Percentiles rank a stretch among this genome's conserved stretches.
These are phyloP conservation scores for Cryphonectria radicalis DNA, from an alignment of 2,329 filamentous ascomycete genomes.

Conservation along the genomic window DNA sequence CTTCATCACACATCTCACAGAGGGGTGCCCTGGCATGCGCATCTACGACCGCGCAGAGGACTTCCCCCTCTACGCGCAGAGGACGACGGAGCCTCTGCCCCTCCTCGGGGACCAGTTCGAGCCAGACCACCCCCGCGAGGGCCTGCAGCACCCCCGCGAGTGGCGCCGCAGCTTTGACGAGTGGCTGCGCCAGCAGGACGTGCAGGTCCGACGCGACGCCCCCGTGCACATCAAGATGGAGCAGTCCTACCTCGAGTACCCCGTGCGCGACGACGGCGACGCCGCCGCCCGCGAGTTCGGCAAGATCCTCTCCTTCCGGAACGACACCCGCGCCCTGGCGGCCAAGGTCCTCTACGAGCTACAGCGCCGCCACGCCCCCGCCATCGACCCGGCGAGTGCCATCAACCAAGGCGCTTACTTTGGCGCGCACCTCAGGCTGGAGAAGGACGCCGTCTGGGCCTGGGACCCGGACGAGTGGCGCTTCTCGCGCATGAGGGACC, in stretches of 20 bases:
- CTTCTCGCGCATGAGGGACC: constrained; percentile 38
- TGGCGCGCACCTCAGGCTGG: constrained; percentile 40
- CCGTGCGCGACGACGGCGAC: constrained; percentile 41
- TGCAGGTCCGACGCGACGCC: constrained; percentile 22
- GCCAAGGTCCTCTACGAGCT: constrained; percentile 36
- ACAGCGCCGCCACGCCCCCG: constrained; percentile 30
- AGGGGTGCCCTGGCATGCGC: constrained; percentile 37
- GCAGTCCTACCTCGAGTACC: constrained; percentile 45
- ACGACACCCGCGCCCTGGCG: constrained; percentile 38
- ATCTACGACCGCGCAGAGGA: constrained; percentile 38
- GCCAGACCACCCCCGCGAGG: constrained; percentile 35
- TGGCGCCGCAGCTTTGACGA: constrained; percentile 38
- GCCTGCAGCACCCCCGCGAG: constrained; percentile 32
- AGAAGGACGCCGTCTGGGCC: constrained; percentile 38
- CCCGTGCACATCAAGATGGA: constrained; percentile 38
- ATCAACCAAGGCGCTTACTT: constrained; percentile 37
- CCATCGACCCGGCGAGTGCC: constrained; percentile 34
- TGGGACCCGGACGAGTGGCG: constrained; percentile 39
- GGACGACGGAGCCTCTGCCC: constrained; percentile 29
- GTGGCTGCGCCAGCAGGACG: constrained; percentile 35
- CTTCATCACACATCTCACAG: constrained; percentile 34
- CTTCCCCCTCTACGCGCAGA: constrained; percentile 35
- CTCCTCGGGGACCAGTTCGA: constrained; percentile 40
- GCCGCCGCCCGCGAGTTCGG: constrained; percentile 40
- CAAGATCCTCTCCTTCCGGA: constrained; percentile 40